Base-by-base conservation (phyloP, 768 basidiomycete species). In the Hygrophoropsis aurantiaca region DNA sequence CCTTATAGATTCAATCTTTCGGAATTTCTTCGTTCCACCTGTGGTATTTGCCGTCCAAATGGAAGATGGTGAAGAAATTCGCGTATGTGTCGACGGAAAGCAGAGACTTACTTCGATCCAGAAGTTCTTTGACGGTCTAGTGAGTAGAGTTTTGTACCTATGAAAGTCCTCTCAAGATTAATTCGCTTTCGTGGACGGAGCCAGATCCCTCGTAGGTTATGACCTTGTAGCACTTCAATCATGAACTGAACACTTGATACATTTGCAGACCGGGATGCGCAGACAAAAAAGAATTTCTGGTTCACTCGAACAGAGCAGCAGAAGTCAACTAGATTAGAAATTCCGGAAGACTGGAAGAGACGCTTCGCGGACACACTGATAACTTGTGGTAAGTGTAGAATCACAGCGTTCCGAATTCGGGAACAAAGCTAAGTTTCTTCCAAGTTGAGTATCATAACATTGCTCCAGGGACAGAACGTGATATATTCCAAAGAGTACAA, bases 401-500 rank as follows among this genome's bases (percentile, higher is more conserved):
- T 15, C 15, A 23, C 20, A 19, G 41, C 13, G 15, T n/a, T 19
- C 38, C 20, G 7, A 27, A 20, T 10, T 21, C 15, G n/a, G n/a
- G n/a, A n/a, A n/a, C n/a, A n/a, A n/a, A n/a, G n/a, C n/a, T n/a
- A n/a, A n/a, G n/a, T n/a, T 8, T 8, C 24, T 9, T 24, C 2
- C 37, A 7, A 90, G 89, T 89, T 40, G 86, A 90, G 64, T 92
- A 91, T 54, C 63, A 70, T 27, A 61, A 70, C 23, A 67, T 92
- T 1, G 61, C 73, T 2, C 71, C 78, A 11, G 70, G 72, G 5
- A 68, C 73, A 4, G 88, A 92, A 62, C 79, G 89, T 40, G 90
- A 92, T 44, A 83, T 91, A 18, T 90, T 89, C 58, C 85, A 88
- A 55, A 74, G 90, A 21, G 90, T 93, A 13, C 90, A 93, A 55